phyloP scores from a whole-genome alignment of 1,284 basidiomycete species.

The Cutaneotrichosporon sp. region DNA sequence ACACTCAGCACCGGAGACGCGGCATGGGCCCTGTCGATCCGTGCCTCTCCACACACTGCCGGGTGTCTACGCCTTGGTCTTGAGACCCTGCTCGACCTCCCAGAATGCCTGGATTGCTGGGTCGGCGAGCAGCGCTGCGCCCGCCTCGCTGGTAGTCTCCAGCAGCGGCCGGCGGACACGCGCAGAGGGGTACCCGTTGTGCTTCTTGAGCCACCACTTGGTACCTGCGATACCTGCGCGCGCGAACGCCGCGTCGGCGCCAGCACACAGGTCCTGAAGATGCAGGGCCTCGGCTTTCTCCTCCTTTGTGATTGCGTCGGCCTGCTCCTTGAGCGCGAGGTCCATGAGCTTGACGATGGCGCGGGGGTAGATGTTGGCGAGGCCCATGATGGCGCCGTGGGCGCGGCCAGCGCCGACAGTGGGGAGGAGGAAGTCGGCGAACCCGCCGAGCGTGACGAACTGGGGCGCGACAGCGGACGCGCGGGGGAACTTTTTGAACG shows the following conservation, averaged over 20 bases:
- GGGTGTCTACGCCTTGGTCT: slow-evolving; percentile 10
- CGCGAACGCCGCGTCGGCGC: slow-evolving; percentile 72
- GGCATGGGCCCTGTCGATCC: too few relatives aligned
- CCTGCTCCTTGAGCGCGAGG: slow-evolving; percentile 54
- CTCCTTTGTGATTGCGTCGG: slow-evolving; percentile 51
- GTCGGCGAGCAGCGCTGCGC: slow-evolving; percentile 62
- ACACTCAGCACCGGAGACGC: too few relatives aligned
- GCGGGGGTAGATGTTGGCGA: slow-evolving; percentile 68
- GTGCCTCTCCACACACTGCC: too few relatives aligned
- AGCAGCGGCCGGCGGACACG: slow-evolving; percentile 70
- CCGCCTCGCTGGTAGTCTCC: slow-evolving; percentile 56
- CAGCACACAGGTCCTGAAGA: slow-evolving; percentile 71
- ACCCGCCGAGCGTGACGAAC: slow-evolving; percentile 74
- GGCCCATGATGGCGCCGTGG: slow-evolving; percentile 75
- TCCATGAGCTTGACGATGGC: slow-evolving; percentile 61
- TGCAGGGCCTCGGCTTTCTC: slow-evolving; percentile 64
- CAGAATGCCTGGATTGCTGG: slow-evolving; percentile 63
- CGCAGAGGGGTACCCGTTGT: slow-evolving; percentile 60
- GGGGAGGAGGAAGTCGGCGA: slow-evolving; percentile 68
- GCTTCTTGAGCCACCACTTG: slow-evolving; percentile 67
- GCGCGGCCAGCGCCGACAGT: slow-evolving; percentile 56
- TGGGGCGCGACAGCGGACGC: slow-evolving; percentile 47
- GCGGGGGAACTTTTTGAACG: slow-evolving; percentile 62
- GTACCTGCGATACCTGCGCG: slow-evolving; percentile 74
- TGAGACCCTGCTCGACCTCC: slow-evolving; percentile 59